Evolutionary conservation across 1,139 yeast genomes (phyloP).

Genomic region (Kodamaea alishanica): DNA sequence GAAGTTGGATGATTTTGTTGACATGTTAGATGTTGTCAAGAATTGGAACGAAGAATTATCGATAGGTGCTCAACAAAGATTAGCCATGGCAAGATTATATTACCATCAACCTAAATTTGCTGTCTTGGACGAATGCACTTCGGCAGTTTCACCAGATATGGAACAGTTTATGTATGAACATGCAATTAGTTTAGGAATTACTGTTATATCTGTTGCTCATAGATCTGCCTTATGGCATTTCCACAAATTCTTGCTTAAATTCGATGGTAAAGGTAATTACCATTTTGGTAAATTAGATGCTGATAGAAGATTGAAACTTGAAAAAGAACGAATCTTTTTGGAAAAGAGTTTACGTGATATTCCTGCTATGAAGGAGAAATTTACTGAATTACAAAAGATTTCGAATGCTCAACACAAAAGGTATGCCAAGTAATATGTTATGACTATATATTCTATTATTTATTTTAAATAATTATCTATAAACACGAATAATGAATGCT

Average conservation of each 20-base stretch:
- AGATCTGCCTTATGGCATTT: constrained; percentile 91
- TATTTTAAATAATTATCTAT: too few relatives aligned
- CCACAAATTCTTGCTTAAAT: constrained; percentile 77
- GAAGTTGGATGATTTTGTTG: constrained; percentile 50
- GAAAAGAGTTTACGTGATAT: constrained; percentile 66
- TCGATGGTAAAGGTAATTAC: constrained; percentile 80
- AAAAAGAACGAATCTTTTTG: constrained; percentile 64
- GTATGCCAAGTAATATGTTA: neutral
- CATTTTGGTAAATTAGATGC: constrained; percentile 69
- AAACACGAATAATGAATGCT: too few relatives aligned
- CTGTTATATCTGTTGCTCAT: constrained; percentile 87
- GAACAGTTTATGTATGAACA: constrained; percentile 86
- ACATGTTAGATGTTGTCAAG: constrained; percentile 58
- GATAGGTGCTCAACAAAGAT: constrained; percentile 87
- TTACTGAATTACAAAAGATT: constrained; percentile 56
- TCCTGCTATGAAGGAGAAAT: constrained; percentile 60
- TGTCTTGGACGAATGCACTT: constrained; percentile 91
- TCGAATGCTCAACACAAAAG: constrained; percentile 40
- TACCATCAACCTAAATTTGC: constrained; percentile 92
- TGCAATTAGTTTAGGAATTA: constrained; percentile 77
- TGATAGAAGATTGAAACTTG: constrained; percentile 60
- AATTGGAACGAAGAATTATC: constrained; percentile 90
- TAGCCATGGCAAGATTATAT: constrained; percentile 90
- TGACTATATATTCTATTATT: too few relatives aligned
- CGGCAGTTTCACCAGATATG: constrained; percentile 88